These are phyloP conservation scores for Rhizopogon vesiculosus DNA, from an alignment of 768 basidiomycete genomes.

Conservation along the genomic window DNA sequence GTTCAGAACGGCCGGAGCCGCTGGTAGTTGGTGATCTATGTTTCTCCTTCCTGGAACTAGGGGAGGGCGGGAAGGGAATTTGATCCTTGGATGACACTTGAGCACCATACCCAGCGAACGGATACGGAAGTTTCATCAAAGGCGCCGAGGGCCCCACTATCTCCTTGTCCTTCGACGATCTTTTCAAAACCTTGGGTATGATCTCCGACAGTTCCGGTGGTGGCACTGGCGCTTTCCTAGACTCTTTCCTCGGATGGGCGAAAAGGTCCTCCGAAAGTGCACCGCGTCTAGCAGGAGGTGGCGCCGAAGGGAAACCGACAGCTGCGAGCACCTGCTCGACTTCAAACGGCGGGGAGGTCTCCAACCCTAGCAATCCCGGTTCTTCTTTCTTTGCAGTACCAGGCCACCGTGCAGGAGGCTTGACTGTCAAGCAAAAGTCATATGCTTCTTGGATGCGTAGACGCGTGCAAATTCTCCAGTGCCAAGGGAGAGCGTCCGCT, in stretches of 20 bases:
- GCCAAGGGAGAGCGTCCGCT: conserved; percentile 61
- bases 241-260: conserved; percentile 39
- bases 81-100: conserved; percentile 59
- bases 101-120: conserved; percentile 59
- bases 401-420: conserved; percentile 31
- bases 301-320: conserved; percentile 45
- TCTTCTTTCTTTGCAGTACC: conserved; percentile 27
- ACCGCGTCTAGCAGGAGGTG: conserved; percentile 51
- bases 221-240: conserved; percentile 16
- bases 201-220: conserved; percentile 32
- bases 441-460: conserved; percentile 73
- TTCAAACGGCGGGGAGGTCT: conserved; percentile 33
- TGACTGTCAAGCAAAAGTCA: conserved; percentile 67
- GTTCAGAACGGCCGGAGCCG: conserved; percentile 24
- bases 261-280: conserved; percentile 66
- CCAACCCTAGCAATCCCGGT: conserved; percentile 21
- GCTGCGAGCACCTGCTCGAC: conserved; percentile 58
- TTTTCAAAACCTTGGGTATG: conserved; percentile 43
- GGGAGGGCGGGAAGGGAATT: conserved; percentile 75
- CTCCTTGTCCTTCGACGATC: conserved; percentile 43
- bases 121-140: conserved; percentile 59
- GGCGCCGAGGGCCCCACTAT: conserved; percentile 35
- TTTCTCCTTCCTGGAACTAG: conserved; percentile 37
- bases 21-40: conserved; percentile 23
- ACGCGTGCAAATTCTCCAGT: conserved; percentile 70